These are phyloP conservation scores for Hygrocybe coccinea DNA, from an alignment of 768 basidiomycete genomes.

Conservation along the genomic window DNA sequence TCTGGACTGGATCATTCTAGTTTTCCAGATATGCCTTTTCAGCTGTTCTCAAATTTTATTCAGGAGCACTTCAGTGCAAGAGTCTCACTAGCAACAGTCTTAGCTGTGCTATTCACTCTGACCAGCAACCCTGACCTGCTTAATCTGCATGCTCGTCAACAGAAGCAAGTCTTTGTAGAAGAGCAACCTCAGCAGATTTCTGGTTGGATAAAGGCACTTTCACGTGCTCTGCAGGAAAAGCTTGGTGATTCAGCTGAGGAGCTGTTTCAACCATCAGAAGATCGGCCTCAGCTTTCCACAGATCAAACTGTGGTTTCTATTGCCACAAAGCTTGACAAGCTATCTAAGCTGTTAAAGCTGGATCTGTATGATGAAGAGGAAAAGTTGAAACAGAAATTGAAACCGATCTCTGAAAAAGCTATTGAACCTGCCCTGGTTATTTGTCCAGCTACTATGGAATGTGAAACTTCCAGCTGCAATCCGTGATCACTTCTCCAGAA, in stretches of 20 bases:
- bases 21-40: not conserved
- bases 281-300: not conserved
- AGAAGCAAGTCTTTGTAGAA: not conserved
- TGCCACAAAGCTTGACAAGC: too few species aligned
- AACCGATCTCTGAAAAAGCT: too few species aligned
- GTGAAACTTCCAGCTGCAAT: too few species aligned
- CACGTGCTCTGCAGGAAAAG: not conserved
- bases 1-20: not conserved
- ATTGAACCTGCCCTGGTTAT: too few species aligned
- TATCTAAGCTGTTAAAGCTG: too few species aligned
- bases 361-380: too few species aligned
- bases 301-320: not conserved
- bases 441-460: too few species aligned
- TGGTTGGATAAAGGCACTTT: not conserved
- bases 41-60: not conserved
- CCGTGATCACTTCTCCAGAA: too few species aligned
- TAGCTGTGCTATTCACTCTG: not conserved
- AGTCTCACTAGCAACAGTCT: constrained; percentile 1
- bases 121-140: constrained; percentile 2
- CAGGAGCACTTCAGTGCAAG: not conserved
- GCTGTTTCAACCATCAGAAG: not conserved
- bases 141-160: constrained; percentile 5
- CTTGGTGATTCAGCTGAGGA: not conserved
- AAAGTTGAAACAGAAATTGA: too few species aligned
- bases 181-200: not conserved